Percentiles rank a stretch among this genome's conserved stretches.
These are phyloP conservation scores for Ambrosiella beaveri DNA, from an alignment of 2,329 filamentous ascomycete genomes.

Conservation along the genomic window DNA sequence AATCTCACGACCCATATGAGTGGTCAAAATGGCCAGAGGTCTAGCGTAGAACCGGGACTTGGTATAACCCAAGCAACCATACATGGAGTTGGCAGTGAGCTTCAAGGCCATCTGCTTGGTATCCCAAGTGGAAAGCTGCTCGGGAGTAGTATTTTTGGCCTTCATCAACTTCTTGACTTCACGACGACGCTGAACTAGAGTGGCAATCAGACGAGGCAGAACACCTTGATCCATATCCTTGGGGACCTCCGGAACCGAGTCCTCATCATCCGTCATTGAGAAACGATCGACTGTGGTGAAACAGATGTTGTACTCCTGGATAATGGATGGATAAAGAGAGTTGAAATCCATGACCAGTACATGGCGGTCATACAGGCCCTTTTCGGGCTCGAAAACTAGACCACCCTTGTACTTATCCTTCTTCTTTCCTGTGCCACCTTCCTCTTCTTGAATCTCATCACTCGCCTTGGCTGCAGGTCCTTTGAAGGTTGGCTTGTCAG, in stretches of 20 bases:
- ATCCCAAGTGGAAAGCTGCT: constrained; percentile 87
- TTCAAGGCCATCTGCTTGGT: constrained; percentile 96
- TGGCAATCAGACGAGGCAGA: constrained; percentile 77
- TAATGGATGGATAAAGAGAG: constrained; percentile 94
- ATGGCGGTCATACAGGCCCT: constrained; percentile 94
- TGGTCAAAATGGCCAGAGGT: constrained; percentile 86
- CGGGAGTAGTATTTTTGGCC: constrained; percentile 65
- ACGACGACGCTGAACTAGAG: constrained; percentile 70
- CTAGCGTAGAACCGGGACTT: constrained; percentile 95
- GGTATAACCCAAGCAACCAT: constrained; percentile 91
- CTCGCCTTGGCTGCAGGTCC: constrained; percentile 20
- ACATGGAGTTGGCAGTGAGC: constrained; percentile 98
- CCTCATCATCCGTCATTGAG: constrained; percentile 56
- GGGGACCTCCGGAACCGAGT: constrained; percentile 77
- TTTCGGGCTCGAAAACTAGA: constrained; percentile 94
- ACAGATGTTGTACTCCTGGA: constrained; percentile 98
- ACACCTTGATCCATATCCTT: constrained; percentile 64
- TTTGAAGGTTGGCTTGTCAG: constrained; percentile 77
- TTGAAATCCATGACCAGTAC: constrained; percentile 99
- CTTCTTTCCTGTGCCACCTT: constrained; percentile 68
- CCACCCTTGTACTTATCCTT: constrained; percentile 99
- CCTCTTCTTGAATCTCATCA: constrained; percentile 26
- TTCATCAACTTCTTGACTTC: constrained; percentile 98
- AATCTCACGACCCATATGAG: constrained; percentile 95
- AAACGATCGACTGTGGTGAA: constrained; percentile 88